Evolutionary conservation across 306 rosid species (phyloP).

Genomic region (Pueraria montana): DNA sequence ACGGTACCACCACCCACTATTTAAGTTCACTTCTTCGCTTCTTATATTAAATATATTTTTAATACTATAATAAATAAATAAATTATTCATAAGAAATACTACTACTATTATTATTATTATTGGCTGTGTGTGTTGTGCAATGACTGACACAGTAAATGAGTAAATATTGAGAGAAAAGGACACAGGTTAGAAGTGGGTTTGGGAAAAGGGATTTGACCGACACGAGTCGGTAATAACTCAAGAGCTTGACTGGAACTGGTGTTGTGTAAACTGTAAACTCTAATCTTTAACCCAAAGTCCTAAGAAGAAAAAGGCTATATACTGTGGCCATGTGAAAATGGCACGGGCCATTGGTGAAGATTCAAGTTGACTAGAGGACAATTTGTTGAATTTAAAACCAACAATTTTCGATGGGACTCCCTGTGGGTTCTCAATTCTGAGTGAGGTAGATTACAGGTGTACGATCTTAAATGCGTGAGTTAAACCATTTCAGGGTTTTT

Average conservation of each 20-base stretch:
- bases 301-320: not conserved
- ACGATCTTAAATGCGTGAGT: not conserved
- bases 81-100: no score
- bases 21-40: not conserved
- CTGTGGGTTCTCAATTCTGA: not conserved
- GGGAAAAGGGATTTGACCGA: not conserved
- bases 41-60: no score
- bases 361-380: conserved; percentile 9
- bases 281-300: not conserved
- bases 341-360: not conserved
- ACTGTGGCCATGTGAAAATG: conserved; percentile 22
- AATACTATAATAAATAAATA: no score
- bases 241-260: not conserved
- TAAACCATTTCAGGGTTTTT: not conserved
- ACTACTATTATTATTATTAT: no score
- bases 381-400: conserved; percentile 17
- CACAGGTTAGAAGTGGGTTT: not conserved
- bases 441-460: not conserved
- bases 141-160: not conserved
- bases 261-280: not conserved
- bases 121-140: not conserved
- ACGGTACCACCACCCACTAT: not conserved
- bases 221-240: not conserved
- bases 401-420: conserved; percentile 15
- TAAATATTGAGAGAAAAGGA: not conserved